These are phyloP conservation scores for Pichia sp. DNA, from an alignment of 1,139 yeast genomes.

Conservation along the genomic window DNA sequence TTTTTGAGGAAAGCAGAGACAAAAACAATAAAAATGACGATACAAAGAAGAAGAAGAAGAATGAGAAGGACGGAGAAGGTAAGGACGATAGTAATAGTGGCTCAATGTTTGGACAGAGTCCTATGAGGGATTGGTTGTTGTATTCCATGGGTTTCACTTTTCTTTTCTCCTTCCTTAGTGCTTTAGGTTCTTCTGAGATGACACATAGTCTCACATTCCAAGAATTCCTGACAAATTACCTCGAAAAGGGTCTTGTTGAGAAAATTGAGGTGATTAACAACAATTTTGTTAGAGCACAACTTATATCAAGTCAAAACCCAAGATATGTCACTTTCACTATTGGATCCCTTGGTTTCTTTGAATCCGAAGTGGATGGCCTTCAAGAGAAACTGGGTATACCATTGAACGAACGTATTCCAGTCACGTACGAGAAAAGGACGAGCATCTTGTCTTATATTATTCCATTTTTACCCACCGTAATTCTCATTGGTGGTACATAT, in stretches of 20 bases:
- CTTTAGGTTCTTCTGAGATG: conserved; percentile 2
- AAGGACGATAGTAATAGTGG: not conserved
- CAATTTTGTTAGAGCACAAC: conserved; percentile 70
- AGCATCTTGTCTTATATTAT: conserved; percentile 54
- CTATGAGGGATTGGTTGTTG: conserved; percentile 14
- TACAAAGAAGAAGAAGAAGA: conserved; percentile 7
- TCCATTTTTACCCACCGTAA: conserved; percentile 77
- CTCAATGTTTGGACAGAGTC: not conserved
- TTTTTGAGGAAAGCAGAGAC: no score
- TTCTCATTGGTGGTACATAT: conserved; percentile 80
- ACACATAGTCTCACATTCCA: conserved; percentile 35
- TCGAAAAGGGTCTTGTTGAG: conserved; percentile 79
- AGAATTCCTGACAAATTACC: conserved; percentile 76
- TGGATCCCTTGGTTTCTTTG: conserved; percentile 91
- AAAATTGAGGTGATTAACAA: conserved; percentile 71
- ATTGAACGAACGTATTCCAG: conserved; percentile 67
- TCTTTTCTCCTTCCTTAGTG: conserved; percentile 10
- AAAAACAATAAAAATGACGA: conserved; percentile 9
- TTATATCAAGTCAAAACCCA: conserved; percentile 41
- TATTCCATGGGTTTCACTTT: conserved; percentile 15
- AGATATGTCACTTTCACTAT: conserved; percentile 57
- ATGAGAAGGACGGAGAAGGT: conserved; percentile 7
- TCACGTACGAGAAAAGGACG: conserved; percentile 68
- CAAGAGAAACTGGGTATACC: conserved; percentile 66
- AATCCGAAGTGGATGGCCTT: conserved; percentile 67